Evolutionary conservation across 768 basidiomycete species (phyloP).

Genomic region (Boletus subcaerulescens): DNA sequence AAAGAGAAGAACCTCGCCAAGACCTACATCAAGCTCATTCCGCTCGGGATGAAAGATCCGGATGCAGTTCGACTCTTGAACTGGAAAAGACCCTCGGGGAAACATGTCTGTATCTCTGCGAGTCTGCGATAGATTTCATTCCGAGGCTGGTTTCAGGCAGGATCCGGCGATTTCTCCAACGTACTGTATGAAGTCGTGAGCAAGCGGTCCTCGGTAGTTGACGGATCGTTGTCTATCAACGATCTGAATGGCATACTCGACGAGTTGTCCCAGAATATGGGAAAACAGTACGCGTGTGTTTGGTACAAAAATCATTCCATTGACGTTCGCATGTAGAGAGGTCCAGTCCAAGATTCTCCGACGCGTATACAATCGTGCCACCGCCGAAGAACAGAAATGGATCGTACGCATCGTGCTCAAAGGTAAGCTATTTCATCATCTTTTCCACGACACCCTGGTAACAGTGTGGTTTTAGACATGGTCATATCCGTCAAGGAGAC

Average conservation of each 20-base stretch:
- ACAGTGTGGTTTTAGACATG: slow-evolving; percentile 57
- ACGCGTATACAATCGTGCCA: slow-evolving; percentile 72
- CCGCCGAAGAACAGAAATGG: slow-evolving; percentile 91
- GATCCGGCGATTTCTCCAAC: slow-evolving; percentile 84
- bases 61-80: slow-evolving; percentile 81
- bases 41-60: slow-evolving; percentile 72
- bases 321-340: slow-evolving; percentile 48
- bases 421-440: slow-evolving; percentile 44
- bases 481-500: slow-evolving; percentile 92
- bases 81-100: slow-evolving; percentile 84
- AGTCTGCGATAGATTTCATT: not conserved
- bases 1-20: slow-evolving; percentile 96
- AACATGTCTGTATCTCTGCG: slow-evolving; percentile 45
- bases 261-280: slow-evolving; percentile 65
- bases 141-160: slow-evolving; percentile 41
- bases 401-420: slow-evolving; percentile 94
- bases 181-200: slow-evolving; percentile 85
- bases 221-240: slow-evolving; percentile 74
- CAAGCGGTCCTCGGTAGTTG: slow-evolving; percentile 77
- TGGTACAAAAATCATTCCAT: not conserved
- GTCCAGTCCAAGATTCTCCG: slow-evolving; percentile 72
- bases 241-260: slow-evolving; percentile 82
- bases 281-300: slow-evolving; percentile 59
- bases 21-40: slow-evolving; percentile 86
- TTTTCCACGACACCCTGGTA: not conserved